Evolutionary conservation across 179 eudicot species (phyloP).

Genomic region (Camellia oleifera): DNA sequence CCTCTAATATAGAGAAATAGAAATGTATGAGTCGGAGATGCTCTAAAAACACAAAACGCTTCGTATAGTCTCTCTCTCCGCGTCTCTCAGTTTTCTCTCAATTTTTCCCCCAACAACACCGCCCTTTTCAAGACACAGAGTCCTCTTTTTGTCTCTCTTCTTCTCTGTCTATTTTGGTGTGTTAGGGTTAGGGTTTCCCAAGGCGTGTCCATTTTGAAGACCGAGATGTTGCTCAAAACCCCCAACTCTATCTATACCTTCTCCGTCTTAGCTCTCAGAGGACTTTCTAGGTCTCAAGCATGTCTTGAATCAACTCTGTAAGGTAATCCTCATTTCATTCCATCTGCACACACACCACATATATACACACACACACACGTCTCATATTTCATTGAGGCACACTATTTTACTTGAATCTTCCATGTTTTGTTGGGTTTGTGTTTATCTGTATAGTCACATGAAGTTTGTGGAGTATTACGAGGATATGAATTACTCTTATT

Average conservation of each 20-base stretch:
- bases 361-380: too few species aligned
- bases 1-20: too few species aligned
- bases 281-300: constrained; percentile 14
- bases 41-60: neutral
- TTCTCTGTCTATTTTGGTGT: constrained; percentile 11
- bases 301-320: neutral
- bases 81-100: neutral
- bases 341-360: neutral
- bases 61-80: neutral
- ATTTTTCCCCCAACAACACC: neutral
- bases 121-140: constrained; percentile 1
- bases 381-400: neutral
- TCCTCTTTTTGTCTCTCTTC: constrained; percentile 8
- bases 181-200: constrained; percentile 59
- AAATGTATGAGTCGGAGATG: too few species aligned
- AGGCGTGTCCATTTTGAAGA: constrained; percentile 15
- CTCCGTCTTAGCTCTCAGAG: neutral
- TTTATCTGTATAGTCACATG: neutral
- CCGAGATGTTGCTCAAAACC: constrained; percentile 24
- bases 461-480: neutral
- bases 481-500: constrained; percentile 6
- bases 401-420: neutral
- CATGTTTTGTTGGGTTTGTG: neutral
- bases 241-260: constrained; percentile 13
- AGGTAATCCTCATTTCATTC: neutral